Base-by-base conservation (phyloP, 805 yeast species). In the Starmerella etchellsii region DNA sequence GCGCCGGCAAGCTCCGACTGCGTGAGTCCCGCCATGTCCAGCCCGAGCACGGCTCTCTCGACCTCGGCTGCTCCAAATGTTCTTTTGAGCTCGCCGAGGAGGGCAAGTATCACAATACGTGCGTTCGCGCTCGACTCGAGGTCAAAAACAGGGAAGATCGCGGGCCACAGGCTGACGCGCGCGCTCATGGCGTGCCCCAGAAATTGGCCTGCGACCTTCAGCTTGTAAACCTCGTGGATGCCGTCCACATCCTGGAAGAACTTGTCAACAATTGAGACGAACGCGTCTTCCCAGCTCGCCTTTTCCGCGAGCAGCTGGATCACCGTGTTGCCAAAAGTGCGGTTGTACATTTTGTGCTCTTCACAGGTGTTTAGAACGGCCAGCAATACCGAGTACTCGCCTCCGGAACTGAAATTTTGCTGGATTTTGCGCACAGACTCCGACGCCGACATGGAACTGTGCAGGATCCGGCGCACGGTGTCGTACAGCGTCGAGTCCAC, bases 401-500 rank as follows among this genome's bases (percentile, higher is more conserved):
- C 56, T 23, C 26, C n/a, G 19, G 31, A 21, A 13, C 50, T 55
- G 1, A 63, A 60, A 13, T 68, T 62, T 8, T 66, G 53, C 31
- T 81, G 51, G 5, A 91, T 61, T 57, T 87, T 87, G 58, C 87
- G 97, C 1, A 83, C 85, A 0, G 94, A 88, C 64, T 91, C 98
- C 50, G 83, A 94, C 4, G 87, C 76, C 0, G 93, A 78, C 78
- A 88, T 73, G 44, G 94, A 76, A 19, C 95, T 83, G 78, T 82
- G 84, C 9, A 91, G 19, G 25, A 40, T 15, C 15, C 14, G 24
- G 11, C 41, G 31, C 11, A 36, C 20, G 16, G 31, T 9, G 8
- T 13, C 14, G 16, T 13, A 7, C 14, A 8, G 7, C 31, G 9
- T n/a, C 16, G 14, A 7, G 16, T 8, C 15, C 8, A 14, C 15